Conservation (phyloP, 352 stramenopile species). For the Globisporangium megalacanthum region DNA sequence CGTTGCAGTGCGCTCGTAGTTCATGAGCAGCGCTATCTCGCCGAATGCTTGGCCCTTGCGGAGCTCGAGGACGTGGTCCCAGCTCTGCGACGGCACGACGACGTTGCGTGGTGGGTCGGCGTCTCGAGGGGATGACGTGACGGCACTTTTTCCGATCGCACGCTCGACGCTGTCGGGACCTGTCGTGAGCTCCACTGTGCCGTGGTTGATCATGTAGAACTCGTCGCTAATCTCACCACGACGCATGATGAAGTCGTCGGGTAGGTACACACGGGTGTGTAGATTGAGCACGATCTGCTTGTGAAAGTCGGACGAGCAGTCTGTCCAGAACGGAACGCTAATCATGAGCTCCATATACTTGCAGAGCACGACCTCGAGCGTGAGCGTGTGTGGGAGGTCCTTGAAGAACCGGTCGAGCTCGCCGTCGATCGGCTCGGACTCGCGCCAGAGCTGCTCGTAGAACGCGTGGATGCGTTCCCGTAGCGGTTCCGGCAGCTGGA, state of each 20-base stretch:
- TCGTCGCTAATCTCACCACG: constrained; percentile 42
- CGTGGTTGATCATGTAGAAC: constrained; percentile 65
- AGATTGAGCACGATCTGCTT: constrained; percentile 45
- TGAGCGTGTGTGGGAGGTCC: constrained; percentile 54
- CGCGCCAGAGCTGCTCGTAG: constrained; percentile 58
- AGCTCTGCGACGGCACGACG: not conserved
- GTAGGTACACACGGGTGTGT: constrained; percentile 46
- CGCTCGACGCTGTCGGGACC: constrained; percentile 14
- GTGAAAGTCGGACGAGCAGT: constrained; percentile 43
- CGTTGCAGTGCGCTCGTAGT: constrained; percentile 33
- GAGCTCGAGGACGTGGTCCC: not conserved
- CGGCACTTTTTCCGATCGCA: not conserved
- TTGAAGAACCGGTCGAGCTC: constrained; percentile 44
- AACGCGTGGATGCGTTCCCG: constrained; percentile 65
- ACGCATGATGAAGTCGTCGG: constrained; percentile 53
- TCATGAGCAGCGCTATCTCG: constrained; percentile 39
- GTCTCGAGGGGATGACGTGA: not conserved
- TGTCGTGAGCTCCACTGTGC: constrained; percentile 31
- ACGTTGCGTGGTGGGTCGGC: not conserved
- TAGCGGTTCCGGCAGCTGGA: constrained; percentile 35
- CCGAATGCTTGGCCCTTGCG: constrained; percentile 30
- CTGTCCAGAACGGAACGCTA: constrained; percentile 28
- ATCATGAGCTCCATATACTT: constrained; percentile 62
- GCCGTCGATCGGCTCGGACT: constrained; percentile 61
- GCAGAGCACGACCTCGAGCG: constrained; percentile 63